Evolutionary conservation across 2,329 filamentous ascomycete species (phyloP), one percentile per base, ranked within the genome.

Genomic region (Trichoderma koningiopsis): DNA sequence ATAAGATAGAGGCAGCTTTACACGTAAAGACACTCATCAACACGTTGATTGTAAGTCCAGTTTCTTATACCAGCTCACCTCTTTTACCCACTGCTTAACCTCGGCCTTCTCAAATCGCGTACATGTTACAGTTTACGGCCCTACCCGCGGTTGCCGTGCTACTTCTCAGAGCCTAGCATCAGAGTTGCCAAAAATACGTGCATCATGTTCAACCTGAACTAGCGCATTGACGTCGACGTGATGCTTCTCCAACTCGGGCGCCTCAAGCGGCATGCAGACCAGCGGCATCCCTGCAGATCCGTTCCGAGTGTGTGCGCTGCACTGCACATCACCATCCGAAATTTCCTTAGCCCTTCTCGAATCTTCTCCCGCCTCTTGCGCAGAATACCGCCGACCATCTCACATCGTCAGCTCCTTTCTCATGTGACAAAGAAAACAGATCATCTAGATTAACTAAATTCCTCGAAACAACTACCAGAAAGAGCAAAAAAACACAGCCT

Each of bases 221-320:
- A 56, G 27, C 16, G 53, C 53, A 33, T 64, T 64, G 49, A 56
- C 61, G 62, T 66, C 56, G 53, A 58, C 62, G 53, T 66, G 62
- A 66, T 66, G 62, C 62, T 66, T 58, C 62, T 66, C 62, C 62
- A 66, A 66, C 47, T 47, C 33, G 37, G 27, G 33, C 52, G 62
- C 37, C 27, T 53, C 47, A 64, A 53, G 61, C 35, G 52, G 62
- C 62, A 65, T 65, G 52, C 53, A 66, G 53, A 47, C 62, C 35
- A 55, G 49, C 62, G 52, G 62, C 52, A 66, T 49, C 62, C 62
- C 62, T 66, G 62, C 53, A 66, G 62, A 57, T 66, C 35, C 19
- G 35, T 24, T 37, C 60, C 52, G 22, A 35, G 35, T 35, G 60
- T 31, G 43, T 52, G 27, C n/a, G 22, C 33, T 53, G 59, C n/a